These are phyloP conservation scores for Fusarium scirpi DNA, from an alignment of 2,329 filamentous ascomycete species.

Conservation along the genomic window DNA sequence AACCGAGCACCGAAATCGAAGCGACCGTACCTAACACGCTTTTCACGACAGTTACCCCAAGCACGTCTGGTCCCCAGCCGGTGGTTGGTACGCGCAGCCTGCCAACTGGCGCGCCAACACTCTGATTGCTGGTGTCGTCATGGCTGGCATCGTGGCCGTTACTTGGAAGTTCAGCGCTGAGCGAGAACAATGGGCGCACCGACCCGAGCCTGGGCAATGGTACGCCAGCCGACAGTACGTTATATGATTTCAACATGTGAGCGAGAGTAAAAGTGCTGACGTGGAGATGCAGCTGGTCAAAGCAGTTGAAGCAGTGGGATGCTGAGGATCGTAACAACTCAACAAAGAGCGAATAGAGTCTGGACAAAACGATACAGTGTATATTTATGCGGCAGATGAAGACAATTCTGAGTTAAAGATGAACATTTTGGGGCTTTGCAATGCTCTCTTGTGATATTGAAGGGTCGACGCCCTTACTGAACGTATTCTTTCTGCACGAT, in stretches of 20 bases:
- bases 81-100: conserved; percentile 97
- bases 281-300: conserved; percentile 57
- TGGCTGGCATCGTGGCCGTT: conserved; percentile 75
- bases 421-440: neutral
- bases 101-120: conserved; percentile 97
- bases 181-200: conserved; percentile 77
- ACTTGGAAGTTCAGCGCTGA: conserved; percentile 80
- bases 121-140: conserved; percentile 74
- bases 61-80: conserved; percentile 98
- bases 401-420: conserved; percentile 24
- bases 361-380: conserved; percentile 37
- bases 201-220: conserved; percentile 82
- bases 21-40: conserved; percentile 30
- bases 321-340: conserved; percentile 55
- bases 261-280: conserved; percentile 36
- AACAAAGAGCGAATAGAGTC: conserved; percentile 45
- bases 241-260: neutral
- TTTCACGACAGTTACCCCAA: conserved; percentile 81
- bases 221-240: conserved; percentile 87
- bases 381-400: conserved; percentile 42
- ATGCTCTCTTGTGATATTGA: neutral
- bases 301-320: conserved; percentile 60
- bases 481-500: neutral
- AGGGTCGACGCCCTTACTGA: neutral
- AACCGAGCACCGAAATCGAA: conserved; percentile 29